These are phyloP conservation scores for Ailanthus altissimus DNA, from an alignment of 345 rosid genomes.

Conservation along the genomic window DNA sequence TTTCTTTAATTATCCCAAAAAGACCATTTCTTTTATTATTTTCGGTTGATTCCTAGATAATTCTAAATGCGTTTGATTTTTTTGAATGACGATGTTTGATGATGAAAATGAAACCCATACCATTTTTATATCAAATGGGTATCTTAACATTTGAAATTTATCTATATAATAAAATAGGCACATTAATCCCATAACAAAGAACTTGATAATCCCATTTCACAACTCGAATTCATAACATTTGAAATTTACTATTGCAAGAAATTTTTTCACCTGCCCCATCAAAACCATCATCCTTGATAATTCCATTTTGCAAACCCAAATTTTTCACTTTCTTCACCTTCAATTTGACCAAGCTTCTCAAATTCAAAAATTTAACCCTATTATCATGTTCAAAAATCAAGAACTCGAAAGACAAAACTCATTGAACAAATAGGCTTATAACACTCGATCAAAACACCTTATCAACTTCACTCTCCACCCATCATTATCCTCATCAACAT, in stretches of 20 bases:
- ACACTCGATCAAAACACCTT: conserved; percentile 70
- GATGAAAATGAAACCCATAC: no score
- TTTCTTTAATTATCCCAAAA: no score
- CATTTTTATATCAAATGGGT: no score
- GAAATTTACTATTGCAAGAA: conserved; percentile 41
- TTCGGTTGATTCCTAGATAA: no score
- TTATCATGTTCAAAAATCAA: conserved; percentile 71
- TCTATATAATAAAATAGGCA: no score
- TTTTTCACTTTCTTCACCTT: conserved; percentile 44
- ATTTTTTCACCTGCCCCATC: conserved; percentile 26
- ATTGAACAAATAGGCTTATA: conserved; percentile 62
- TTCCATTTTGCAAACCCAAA: conserved; percentile 45
- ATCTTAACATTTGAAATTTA: no score
- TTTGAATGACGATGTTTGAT: no score
- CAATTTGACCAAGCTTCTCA: conserved; percentile 58
- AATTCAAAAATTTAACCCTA: conserved; percentile 64
- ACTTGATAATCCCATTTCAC: no score
- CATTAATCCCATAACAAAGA: no score
- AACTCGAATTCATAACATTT: no score
- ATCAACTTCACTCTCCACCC: conserved; percentile 55
- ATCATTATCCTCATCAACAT: conserved; percentile 32
- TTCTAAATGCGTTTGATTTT: no score
- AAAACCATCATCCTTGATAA: conserved; percentile 25
- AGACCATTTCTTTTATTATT: no score
- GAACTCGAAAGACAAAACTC: conserved; percentile 52